Evolutionary conservation across 371 early-diverging fungal species (phyloP), one percentile per base, ranked within the genome.

Genomic region (Apophysomyces ossiformis): DNA sequence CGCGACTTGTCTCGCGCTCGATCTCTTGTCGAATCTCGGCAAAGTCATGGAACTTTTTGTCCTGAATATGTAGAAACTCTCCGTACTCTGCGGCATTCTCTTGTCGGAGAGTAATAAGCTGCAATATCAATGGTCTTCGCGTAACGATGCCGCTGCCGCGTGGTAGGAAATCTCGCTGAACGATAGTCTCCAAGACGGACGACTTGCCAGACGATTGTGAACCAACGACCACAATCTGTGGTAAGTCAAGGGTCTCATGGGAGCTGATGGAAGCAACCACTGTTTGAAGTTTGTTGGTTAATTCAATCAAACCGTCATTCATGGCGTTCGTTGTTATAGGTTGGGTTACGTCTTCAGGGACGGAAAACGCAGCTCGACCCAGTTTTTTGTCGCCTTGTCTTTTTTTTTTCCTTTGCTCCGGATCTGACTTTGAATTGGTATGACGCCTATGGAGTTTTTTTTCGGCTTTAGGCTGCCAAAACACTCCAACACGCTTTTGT

Each of bases 151-250:
- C 98, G 63, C 86, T 90, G 13, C 97, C 97, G 45, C 96, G 83
- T 18, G 98, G 98, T 61, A 97, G 72, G 69, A 97, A 94, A 70
- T 96, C 96, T 45, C 90, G 87, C 15, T 93, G 93, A 36, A 96
- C 93, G 37, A 97, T 87, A 69, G 92, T 93, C 67, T 96, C 97
- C 41, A 97, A 77, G 21, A 96, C 95, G 63, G 95, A 95, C 57
- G 94, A 94, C 75, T 98, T 98, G 66, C 98, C 98, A 62, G 93
- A 91, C 46, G 95, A 95, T 73, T 98, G 97, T 0, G 84, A 83
- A 32, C 84, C 95, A 45, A 94, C 92, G 2, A 94, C 94, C 36
- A 92, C 92, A 74, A 97, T 91, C 85, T 94, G 94, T 12, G 98
- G 98, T 39, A 98, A 79, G 78, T 97, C 96, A 61, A 97, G 87